These are phyloP conservation scores for Mycena metata DNA, from an alignment of 768 basidiomycete species.

Conservation along the genomic window DNA sequence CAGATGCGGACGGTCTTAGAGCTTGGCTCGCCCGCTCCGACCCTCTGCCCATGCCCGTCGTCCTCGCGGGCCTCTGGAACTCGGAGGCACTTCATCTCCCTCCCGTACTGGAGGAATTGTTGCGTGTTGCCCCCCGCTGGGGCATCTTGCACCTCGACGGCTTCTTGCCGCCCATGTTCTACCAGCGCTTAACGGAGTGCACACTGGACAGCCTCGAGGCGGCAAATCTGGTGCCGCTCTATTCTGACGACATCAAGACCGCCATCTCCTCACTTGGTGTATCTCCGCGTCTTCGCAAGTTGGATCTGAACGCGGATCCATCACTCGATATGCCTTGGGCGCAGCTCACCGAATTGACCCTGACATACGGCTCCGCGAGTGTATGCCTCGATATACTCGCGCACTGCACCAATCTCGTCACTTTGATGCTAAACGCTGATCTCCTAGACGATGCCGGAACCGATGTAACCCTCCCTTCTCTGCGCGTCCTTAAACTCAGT, in stretches of 20 bases:
- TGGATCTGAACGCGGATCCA: background rate
- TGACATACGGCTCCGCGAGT: background rate
- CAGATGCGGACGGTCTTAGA: background rate
- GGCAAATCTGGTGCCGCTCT: background rate
- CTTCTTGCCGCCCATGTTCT: background rate
- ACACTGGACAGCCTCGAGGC: background rate
- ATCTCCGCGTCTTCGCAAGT: conserved; percentile 1
- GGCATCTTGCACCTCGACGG: background rate
- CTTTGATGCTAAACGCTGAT: background rate
- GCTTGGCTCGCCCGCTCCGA: conserved; percentile 5
- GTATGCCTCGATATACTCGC: background rate
- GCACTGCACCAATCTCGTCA: background rate
- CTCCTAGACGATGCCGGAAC: no score
- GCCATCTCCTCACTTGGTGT: background rate
- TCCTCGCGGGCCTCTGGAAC: no score
- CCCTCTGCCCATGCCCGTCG: background rate
- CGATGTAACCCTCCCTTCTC: background rate
- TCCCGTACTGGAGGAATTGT: background rate
- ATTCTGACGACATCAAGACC: no score
- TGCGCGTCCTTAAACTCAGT: background rate
- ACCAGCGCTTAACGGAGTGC: background rate
- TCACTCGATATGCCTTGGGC: background rate
- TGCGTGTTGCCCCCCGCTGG: background rate
- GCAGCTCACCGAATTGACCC: background rate
- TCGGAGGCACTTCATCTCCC: no score